Evolutionary conservation across 164 flowering plant genomes (phyloP).

Genomic region (Pachysandra terminalis): DNA sequence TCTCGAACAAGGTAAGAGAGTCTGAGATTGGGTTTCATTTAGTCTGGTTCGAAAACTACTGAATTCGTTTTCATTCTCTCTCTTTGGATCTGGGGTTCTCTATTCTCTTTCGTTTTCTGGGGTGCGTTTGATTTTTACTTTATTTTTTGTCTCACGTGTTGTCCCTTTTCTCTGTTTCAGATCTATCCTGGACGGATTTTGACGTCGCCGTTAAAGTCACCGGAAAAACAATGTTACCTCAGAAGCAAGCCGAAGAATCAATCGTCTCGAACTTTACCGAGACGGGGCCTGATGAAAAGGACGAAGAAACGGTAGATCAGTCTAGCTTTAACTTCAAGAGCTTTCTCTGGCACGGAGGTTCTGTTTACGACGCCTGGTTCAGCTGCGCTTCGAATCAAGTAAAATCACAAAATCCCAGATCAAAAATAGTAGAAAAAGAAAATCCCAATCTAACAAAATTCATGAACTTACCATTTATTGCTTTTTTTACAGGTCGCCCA

Average conservation of each 20-base stretch:
- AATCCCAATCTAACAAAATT: background rate
- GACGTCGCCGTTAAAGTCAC: conserved; percentile 12
- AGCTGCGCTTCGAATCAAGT: conserved; percentile 91
- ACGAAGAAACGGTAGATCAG: conserved; percentile 29
- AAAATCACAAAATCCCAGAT: background rate
- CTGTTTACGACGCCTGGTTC: conserved; percentile 91
- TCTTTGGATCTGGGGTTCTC: conserved; percentile 28
- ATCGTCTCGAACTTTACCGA: conserved; percentile 61
- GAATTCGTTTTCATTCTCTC: background rate
- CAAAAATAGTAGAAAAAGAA: background rate
- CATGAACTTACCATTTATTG: background rate
- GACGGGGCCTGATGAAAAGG: conserved; percentile 37
- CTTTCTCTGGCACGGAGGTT: conserved; percentile 90
- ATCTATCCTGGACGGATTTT: conserved; percentile 29
- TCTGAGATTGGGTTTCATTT: conserved; percentile 5
- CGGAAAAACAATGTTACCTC: conserved; percentile 50
- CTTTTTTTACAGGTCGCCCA: conserved; percentile 45
- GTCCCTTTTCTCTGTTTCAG: conserved; percentile 47
- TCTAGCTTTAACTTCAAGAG: conserved; percentile 45
- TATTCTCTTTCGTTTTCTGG: conserved; percentile 37
- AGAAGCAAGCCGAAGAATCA: conserved; percentile 85
- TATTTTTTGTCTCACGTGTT: conserved; percentile 45
- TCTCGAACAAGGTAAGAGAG: conserved; percentile 15
- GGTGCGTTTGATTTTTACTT: conserved; percentile 14
- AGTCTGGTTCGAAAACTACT: background rate